Conservation (phyloP, 2,329 filamentous ascomycete species). For the Cytospora mali region DNA sequence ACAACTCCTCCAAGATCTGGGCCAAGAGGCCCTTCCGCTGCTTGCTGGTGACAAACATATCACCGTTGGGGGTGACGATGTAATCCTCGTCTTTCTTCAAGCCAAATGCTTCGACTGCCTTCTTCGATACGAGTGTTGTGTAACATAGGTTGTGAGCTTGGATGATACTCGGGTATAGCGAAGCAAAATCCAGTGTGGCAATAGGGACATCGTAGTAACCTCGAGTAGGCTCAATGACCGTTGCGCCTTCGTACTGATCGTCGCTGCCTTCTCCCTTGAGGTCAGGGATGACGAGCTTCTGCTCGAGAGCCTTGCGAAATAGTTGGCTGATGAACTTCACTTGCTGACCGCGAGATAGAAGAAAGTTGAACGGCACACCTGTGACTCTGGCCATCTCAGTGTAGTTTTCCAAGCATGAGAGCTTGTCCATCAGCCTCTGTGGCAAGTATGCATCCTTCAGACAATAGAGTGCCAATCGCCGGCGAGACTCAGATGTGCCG, state of each 20-base stretch:
- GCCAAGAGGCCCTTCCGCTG: constrained; percentile 89
- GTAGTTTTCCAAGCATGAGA: constrained; percentile 98
- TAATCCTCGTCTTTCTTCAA: constrained; percentile 92
- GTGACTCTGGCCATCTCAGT: constrained; percentile 99
- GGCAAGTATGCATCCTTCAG: constrained; percentile 96
- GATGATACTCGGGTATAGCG: constrained; percentile 97
- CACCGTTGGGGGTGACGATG: constrained; percentile 91
- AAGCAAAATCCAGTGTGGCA: constrained; percentile 97
- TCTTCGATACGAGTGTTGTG: constrained; percentile 85
- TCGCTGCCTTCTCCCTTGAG: constrained; percentile 69
- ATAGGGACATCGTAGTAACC: constrained; percentile 95
- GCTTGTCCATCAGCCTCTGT: constrained; percentile 92
- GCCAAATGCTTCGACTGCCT: constrained; percentile 71
- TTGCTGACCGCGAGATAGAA: constrained; percentile 90
- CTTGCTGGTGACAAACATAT: constrained; percentile 87
- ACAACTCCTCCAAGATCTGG: constrained; percentile 92
- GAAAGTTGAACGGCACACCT: constrained; percentile 93
- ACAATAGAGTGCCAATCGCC: constrained; percentile 92
- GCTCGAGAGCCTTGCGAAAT: constrained; percentile 90
- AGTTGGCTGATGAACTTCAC: constrained; percentile 97
- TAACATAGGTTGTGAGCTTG: constrained; percentile 99
- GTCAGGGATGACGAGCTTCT: constrained; percentile 93
- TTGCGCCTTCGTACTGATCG: constrained; percentile 96
- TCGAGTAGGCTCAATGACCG: constrained; percentile 92
- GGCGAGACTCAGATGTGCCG: constrained; percentile 87